phyloP scores from a whole-genome alignment of 2,329 filamentous ascomycete genomes.

The Chrysoporthe austroafricana region DNA sequence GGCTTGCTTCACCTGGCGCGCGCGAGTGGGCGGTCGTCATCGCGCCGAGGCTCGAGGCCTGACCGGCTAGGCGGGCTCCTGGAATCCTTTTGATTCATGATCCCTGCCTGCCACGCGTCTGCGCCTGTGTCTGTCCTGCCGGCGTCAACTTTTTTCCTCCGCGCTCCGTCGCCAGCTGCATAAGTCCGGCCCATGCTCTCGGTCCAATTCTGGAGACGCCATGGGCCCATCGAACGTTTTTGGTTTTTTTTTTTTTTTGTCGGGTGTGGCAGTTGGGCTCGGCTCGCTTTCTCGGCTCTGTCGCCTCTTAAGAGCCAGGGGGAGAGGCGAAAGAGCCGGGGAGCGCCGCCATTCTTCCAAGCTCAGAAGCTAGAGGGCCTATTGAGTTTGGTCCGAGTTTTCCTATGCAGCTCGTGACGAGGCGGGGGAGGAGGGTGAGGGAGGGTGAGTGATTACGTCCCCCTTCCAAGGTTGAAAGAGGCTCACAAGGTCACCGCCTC shows the following conservation, averaged over 20 bases:
- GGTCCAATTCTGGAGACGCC: constrained; percentile 6
- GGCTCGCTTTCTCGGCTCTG: background rate
- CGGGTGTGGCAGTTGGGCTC: background rate
- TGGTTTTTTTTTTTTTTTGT: too few relatives aligned
- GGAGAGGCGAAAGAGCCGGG: background rate
- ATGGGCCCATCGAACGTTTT: background rate
- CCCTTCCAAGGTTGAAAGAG: background rate
- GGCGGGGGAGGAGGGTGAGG: background rate
- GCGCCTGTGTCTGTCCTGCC: background rate
- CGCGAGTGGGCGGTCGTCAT: background rate
- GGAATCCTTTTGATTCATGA: background rate
- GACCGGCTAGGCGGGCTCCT: background rate
- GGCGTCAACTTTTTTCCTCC: background rate
- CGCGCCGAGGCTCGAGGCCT: too few relatives aligned
- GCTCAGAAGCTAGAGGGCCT: background rate
- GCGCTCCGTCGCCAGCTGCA: background rate
- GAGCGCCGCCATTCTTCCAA: background rate
- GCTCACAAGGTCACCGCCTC: background rate
- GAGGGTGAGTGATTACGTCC: background rate
- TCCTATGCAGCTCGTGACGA: background rate
- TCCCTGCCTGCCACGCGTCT: background rate
- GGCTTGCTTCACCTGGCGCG: background rate
- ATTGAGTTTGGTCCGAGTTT: background rate
- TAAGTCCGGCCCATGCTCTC: background rate
- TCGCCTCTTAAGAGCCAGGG: background rate